These are phyloP conservation scores for Rhynchosporium secalis DNA, from an alignment of 2,329 filamentous ascomycete genomes.

Conservation along the genomic window DNA sequence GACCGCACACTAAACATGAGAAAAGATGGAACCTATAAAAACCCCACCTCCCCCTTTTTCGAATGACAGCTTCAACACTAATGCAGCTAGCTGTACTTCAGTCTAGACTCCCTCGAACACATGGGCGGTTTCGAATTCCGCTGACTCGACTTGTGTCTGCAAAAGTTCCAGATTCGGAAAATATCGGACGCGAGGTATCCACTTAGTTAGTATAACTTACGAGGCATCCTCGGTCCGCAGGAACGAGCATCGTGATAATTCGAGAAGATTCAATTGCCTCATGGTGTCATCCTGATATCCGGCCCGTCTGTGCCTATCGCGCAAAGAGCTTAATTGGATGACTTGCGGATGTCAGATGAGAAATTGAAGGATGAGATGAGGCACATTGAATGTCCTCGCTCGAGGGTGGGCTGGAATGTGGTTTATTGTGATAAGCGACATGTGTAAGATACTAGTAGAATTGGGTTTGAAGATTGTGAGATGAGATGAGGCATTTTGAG, in stretches of 20 bases:
- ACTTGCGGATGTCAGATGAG: constrained; percentile 2
- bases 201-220: not conserved
- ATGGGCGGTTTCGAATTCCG: not conserved
- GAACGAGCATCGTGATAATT: not conserved
- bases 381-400: not conserved
- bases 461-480: not conserved
- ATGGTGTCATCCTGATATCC: not conserved
- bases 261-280: constrained; percentile 6
- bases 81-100: not conserved
- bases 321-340: not conserved
- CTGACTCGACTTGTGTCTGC: constrained; percentile 7
- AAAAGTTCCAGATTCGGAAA: not conserved
- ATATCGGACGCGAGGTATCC: constrained; percentile 2
- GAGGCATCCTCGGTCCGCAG: not conserved
- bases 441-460: too few species aligned
- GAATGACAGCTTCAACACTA: not conserved
- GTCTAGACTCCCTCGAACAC: constrained; percentile 1
- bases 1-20: not conserved
- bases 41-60: not conserved
- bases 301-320: constrained; percentile 6
- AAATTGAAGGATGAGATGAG: constrained; percentile 9
- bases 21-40: not conserved
- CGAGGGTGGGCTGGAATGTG: too few species aligned
- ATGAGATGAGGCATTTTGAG: too few species aligned
- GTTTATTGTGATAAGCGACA: too few species aligned